Evolutionary conservation across 2,329 filamentous ascomycete genomes (phyloP), one percentile per base, ranked within the genome.

Genomic region (Alternaria atra): DNA sequence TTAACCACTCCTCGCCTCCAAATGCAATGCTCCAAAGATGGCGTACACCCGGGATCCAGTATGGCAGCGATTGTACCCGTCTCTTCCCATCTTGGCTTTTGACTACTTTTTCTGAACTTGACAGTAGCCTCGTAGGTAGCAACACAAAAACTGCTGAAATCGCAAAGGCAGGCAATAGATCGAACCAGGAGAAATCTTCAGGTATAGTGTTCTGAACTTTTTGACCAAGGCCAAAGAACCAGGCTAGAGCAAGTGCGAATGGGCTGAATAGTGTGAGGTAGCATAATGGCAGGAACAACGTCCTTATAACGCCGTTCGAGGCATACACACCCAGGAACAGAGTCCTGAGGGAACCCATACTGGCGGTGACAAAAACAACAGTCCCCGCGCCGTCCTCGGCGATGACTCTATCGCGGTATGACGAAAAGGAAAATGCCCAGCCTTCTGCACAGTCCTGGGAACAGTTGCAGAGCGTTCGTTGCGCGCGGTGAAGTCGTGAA

Each of bases 41-140:
- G 39, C 86, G 85, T 8, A 89, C 35, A 52, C 84, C 80, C 2
- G 87, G 87, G 7, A 89, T 73, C 84, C 86, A 90, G 74, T 89
- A 89, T 29, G 86, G 85, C 23, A 84, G 65, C 57, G 81, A 74
- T 72, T 83, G 83, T 61, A 85, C 80, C 55, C 75, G 76, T 65
- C 71, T 74, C 73, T 70, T 72, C 71, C 72, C 74, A 70, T 77
- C 54, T 58, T 72, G 67, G 25, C 53, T 65, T 32, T 55, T 66
- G 13, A 27, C 37, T 23, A 52, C 58, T 60, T 53, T 51, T 43
- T 59, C 60, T 5, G 62, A 56, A 30, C 66, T 70, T 15, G 76
- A 75, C 13, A 79, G 44, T 6, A 76, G 47, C 44, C 76, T 69
- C 5, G 77, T 79, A 50, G 72, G 71, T 17, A 78, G 62, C 13